Percentiles rank a stretch among this genome's conserved stretches.
phyloP scores from a whole-genome alignment of 495 filamentous ascomycete genomes.

The Aspergillus ostianus region DNA sequence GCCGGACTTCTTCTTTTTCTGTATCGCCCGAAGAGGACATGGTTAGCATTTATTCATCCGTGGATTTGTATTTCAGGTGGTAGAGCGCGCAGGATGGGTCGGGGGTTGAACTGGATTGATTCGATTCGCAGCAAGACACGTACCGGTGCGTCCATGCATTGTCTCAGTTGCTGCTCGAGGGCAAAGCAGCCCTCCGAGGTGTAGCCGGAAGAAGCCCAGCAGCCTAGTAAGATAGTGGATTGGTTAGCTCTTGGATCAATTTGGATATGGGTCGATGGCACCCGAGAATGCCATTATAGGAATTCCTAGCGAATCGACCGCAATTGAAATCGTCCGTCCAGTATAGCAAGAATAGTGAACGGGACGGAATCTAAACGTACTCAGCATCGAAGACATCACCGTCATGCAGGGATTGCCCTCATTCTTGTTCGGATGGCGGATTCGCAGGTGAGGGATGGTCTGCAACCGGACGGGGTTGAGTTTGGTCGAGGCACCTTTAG shows the following conservation, averaged over 20 bases:
- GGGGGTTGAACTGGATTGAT: neutral
- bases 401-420: constrained; percentile 75
- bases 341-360: neutral
- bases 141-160: constrained; percentile 92
- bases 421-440: constrained; percentile 75
- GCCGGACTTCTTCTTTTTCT: constrained; percentile 63
- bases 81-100: neutral
- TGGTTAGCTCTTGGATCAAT: constrained; percentile 10
- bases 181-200: constrained; percentile 69
- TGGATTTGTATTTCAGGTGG: neutral
- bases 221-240: constrained; percentile 54
- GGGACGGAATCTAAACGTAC: constrained; percentile 52
- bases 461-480: constrained; percentile 75
- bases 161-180: constrained; percentile 75
- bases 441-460: constrained; percentile 78
- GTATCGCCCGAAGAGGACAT: constrained; percentile 13
- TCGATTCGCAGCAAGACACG: constrained; percentile 12
- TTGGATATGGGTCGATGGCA: neutral
- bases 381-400: constrained; percentile 86
- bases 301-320: neutral
- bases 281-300: neutral
- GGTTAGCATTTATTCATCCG: constrained; percentile 14
- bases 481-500: constrained; percentile 46
- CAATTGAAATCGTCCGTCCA: neutral
- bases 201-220: constrained; percentile 90